Evolutionary conservation across 345 rosid species (phyloP), one percentile per base, ranked within the genome.

Genomic region (Dipteronia dyeriana): DNA sequence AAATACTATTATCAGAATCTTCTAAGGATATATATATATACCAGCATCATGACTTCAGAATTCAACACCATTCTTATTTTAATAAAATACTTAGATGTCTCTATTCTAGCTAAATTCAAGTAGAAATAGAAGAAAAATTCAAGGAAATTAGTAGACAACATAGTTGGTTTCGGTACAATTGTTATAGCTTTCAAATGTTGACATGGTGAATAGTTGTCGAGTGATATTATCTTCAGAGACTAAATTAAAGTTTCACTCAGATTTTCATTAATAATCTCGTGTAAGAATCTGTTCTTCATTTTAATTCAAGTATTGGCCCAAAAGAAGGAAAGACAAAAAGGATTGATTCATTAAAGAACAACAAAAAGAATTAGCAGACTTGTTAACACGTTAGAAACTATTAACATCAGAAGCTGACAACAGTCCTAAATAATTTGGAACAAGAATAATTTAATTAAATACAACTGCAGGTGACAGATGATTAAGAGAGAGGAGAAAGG

Each of bases 351-450:
- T 64, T 10, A 7, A 43, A 64, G 39, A 45, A 22, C 12, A 56
- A 81, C 67, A 62, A 25, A 26, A 19, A 69, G 34, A 76, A 70
- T 60, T 22, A 43, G 67, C 71, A 78, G 60, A 68, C 71, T 56
- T 71, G 63, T 60, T 54, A 29, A 60, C 75, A 77, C 54, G 34
- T 47, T 16, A 34, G 62, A 41, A 67, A 71, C 73, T 60, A 75
- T 53, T 66, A 61, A 47, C 43, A 71, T 20, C 70, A 39, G 62
- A 34, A 26, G 51, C 17, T 43, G 47, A 51, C 67, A 26, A 22
- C n/a, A 43, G 72, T 66, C 43, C 38, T 38, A 68, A 53, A 75
- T 12, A 68, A 69, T 69, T 41, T 20, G 67, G 2, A 45, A 47
- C 9, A 76, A n/a, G 3, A 43, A 22, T 4, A 39, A 41, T 23